A percentile compares a stretch with the other conserved stretches of the same genome.
phyloP scores from a whole-genome alignment of 768 basidiomycete species.

The Lentinula edodes region DNA sequence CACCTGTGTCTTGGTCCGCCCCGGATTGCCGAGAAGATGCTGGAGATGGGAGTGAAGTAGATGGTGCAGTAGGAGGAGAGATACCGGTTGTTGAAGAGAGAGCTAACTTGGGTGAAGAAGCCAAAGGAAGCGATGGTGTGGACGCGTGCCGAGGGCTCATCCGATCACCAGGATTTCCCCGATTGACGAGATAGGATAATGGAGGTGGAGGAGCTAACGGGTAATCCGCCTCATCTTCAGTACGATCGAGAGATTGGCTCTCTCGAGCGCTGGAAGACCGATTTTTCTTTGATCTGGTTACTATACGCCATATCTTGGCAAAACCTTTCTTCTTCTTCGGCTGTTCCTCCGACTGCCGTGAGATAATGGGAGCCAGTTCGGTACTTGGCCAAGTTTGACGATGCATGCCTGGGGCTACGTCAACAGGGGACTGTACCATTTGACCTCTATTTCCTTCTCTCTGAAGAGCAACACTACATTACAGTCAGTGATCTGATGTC shows the following conservation, averaged over 20 bases:
- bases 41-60: slow-evolving; percentile 71
- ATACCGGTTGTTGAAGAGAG: slow-evolving; percentile 50
- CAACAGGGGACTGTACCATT: slow-evolving; percentile 24
- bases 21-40: slow-evolving; percentile 64
- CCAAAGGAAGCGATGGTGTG: slow-evolving; percentile 62
- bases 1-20: slow-evolving; percentile 47
- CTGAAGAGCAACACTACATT: slow-evolving; percentile 69
- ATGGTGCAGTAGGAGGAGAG: slow-evolving; percentile 72
- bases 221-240: slow-evolving; percentile 53
- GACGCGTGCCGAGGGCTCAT: slow-evolving; percentile 55
- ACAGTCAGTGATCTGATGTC: slow-evolving; percentile 2
- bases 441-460: slow-evolving; percentile 42
- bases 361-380: slow-evolving; percentile 25
- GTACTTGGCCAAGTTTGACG: slow-evolving; percentile 50
- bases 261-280: slow-evolving; percentile 20
- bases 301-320: slow-evolving; percentile 76
- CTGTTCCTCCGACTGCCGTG: slow-evolving; percentile 33
- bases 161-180: slow-evolving; percentile 43
- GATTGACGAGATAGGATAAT: slow-evolving; percentile 78
- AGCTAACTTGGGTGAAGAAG: slow-evolving; percentile 48
- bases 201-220: slow-evolving; percentile 90
- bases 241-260: slow-evolving; percentile 34
- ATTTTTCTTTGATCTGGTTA: slow-evolving; percentile 54
- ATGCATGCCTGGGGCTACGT: slow-evolving; percentile 33
- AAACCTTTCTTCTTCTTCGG: slow-evolving; percentile 73